Conservation (phyloP, 192 early-diverging fungal species). For the Gorgonomyces haynaldii region DNA sequence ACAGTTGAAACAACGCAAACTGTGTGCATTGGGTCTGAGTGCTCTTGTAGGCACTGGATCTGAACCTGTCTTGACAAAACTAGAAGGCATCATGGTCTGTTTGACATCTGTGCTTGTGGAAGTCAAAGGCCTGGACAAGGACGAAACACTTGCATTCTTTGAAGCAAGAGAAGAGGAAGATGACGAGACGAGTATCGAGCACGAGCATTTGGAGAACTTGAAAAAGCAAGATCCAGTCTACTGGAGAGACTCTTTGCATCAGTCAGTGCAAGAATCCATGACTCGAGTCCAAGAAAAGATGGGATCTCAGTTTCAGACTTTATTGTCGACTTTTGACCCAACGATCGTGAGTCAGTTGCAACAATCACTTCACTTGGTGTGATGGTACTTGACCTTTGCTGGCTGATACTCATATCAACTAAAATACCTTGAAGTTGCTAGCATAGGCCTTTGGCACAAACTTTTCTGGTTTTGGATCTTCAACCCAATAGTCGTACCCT, state of each 20-base stretch:
- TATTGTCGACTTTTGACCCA: constrained; percentile 7
- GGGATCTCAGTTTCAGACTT: constrained; percentile 22
- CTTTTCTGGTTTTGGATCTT: constrained; percentile 71
- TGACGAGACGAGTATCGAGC: constrained; percentile 32
- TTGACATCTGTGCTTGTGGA: constrained; percentile 55
- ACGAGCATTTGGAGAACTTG: constrained; percentile 19
- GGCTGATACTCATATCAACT: constrained; percentile 1
- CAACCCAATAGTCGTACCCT: constrained; percentile 85
- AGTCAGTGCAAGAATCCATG: constrained; percentile 40
- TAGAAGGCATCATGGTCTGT: constrained; percentile 41
- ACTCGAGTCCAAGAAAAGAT: constrained; percentile 33
- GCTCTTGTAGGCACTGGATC: constrained; percentile 41
- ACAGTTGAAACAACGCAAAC: constrained; percentile 55
- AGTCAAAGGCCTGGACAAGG: constrained; percentile 42
- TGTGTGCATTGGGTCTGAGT: constrained; percentile 47
- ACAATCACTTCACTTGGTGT: constrained; percentile 6
- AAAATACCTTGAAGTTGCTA: constrained; percentile 69
- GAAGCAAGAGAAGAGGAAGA: constrained; percentile 38
- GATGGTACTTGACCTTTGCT: constrained; percentile 4
- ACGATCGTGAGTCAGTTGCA: constrained; percentile 13
- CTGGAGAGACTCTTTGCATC: constrained; percentile 33
- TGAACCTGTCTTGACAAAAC: constrained; percentile 27
- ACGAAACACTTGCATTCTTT: constrained; percentile 37
- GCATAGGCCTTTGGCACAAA: constrained; percentile 81
- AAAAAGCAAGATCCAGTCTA: constrained; percentile 47